phyloP scores from a whole-genome alignment of 768 basidiomycete genomes.

The Termitomyces sp. region DNA sequence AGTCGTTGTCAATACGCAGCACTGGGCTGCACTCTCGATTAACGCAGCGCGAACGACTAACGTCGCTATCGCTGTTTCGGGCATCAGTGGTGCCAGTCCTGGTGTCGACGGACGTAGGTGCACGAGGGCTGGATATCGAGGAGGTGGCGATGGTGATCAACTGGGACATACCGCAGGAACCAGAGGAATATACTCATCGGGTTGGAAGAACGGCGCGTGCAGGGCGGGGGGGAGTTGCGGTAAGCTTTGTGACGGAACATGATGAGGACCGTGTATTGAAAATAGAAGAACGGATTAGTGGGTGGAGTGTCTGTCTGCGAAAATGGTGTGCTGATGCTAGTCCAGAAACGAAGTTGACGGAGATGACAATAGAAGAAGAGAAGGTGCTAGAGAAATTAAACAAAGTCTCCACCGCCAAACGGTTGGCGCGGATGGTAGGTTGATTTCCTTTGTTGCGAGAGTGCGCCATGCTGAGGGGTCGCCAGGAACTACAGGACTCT shows the following conservation, averaged over 20 bases:
- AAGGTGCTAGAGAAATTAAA: conserved; percentile 84
- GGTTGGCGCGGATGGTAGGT: conserved; percentile 89
- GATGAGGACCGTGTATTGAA: conserved; percentile 82
- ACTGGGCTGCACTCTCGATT: conserved; percentile 92
- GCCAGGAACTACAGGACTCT: conserved; percentile 82
- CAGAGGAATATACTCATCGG: conserved; percentile 95
- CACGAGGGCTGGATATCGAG: conserved; percentile 93
- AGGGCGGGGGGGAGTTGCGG: conserved; percentile 82
- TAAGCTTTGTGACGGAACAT: conserved; percentile 93
- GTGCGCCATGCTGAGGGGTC: conserved; percentile 2
- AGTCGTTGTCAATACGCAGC: conserved; percentile 75
- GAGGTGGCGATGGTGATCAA: conserved; percentile 96
- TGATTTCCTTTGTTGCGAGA: not conserved
- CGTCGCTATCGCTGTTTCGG: conserved; percentile 83
- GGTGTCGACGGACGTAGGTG: conserved; percentile 93
- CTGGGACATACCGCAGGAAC: conserved; percentile 89
- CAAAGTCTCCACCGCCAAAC: conserved; percentile 86
- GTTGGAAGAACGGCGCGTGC: conserved; percentile 92
- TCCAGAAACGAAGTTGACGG: conserved; percentile 70
- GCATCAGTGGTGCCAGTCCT: conserved; percentile 86
- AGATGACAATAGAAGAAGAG: conserved; percentile 74
- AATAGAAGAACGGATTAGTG: conserved; percentile 87
- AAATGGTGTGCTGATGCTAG: not conserved
- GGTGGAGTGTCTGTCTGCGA: conserved; percentile 23
- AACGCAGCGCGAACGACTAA: conserved; percentile 85